These are phyloP conservation scores for Hypericum androsaemum DNA, from an alignment of 345 rosid genomes.

Conservation along the genomic window DNA sequence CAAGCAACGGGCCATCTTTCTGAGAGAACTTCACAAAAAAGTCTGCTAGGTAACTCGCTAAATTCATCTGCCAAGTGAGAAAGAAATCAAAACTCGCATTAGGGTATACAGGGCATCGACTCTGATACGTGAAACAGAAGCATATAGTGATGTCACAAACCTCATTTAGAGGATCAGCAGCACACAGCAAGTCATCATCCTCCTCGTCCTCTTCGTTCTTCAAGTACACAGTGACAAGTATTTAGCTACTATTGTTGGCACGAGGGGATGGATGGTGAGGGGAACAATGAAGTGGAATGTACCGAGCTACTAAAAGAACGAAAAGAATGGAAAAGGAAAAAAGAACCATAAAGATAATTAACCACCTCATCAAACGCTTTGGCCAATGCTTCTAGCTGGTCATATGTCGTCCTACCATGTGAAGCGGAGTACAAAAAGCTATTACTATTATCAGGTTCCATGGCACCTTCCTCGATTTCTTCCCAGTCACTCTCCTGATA, in stretches of 20 bases:
- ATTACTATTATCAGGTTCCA: not conserved
- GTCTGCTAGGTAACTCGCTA: constrained; percentile 55
- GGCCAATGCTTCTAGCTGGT: constrained; percentile 1
- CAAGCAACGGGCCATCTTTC: constrained; percentile 42
- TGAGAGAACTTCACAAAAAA: constrained; percentile 46
- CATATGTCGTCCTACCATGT: not conserved
- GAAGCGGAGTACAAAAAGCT: not conserved
- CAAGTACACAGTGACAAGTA: not conserved
- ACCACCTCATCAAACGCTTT: constrained; percentile 1
- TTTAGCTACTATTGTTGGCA: too few species aligned
- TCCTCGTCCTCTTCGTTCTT: constrained; percentile 56
- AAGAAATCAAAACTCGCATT: not conserved
- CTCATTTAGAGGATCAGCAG: constrained; percentile 67
- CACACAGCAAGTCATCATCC: constrained; percentile 39
- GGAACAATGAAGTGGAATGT: too few species aligned
- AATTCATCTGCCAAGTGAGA: constrained; percentile 45
- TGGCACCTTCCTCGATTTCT: not conserved
- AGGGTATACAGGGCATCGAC: not conserved
- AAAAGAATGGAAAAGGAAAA: not conserved
- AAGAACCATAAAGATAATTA: not conserved
- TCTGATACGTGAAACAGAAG: not conserved
- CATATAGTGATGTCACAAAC: constrained; percentile 19
- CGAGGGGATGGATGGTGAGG: too few species aligned
- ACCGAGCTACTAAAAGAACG: too few species aligned
- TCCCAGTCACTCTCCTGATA: not conserved